Percentiles rank a stretch among this genome's conserved stretches.
phyloP scores from a whole-genome alignment of 441 rosid species.

The Raphanus hybrid region DNA sequence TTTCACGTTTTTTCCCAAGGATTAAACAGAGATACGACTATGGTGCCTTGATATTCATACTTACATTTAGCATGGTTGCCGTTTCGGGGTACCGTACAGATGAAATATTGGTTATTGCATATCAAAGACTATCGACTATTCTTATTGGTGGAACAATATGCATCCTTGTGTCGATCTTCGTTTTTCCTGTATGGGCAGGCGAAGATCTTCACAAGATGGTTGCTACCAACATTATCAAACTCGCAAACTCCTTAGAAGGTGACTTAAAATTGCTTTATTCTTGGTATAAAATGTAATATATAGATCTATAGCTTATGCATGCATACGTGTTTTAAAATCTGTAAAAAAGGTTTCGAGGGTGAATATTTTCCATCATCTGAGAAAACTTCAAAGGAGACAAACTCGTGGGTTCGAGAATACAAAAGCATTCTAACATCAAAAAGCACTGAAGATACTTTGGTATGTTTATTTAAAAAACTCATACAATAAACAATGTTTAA shows the following conservation, averaged over 20 bases:
- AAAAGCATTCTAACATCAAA: constrained; percentile 70
- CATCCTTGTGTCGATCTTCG: constrained; percentile 59
- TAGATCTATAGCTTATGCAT: constrained; percentile 9
- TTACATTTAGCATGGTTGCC: constrained; percentile 77
- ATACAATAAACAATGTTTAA: not conserved
- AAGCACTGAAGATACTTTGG: constrained; percentile 69
- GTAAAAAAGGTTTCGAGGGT: constrained; percentile 63
- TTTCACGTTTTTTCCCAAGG: constrained; percentile 68
- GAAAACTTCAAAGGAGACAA: constrained; percentile 46
- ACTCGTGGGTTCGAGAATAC: constrained; percentile 54
- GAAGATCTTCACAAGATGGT: constrained; percentile 76
- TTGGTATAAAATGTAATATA: not conserved
- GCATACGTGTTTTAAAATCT: constrained; percentile 9
- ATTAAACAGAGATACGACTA: constrained; percentile 87
- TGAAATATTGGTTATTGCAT: constrained; percentile 56
- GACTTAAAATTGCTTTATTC: not conserved
- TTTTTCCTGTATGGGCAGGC: constrained; percentile 93
- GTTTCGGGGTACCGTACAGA: constrained; percentile 71
- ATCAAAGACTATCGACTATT: constrained; percentile 67
- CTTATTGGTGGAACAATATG: constrained; percentile 73
- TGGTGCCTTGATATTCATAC: constrained; percentile 75
- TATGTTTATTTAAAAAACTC: constrained; percentile 20
- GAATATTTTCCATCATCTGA: constrained; percentile 54
- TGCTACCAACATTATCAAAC: constrained; percentile 64
- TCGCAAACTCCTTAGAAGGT: constrained; percentile 74